Percentiles rank a stretch among this genome's conserved stretches.
Conservation (phyloP, 2,329 filamentous ascomycete species). For the Alternaria tenuissima region DNA sequence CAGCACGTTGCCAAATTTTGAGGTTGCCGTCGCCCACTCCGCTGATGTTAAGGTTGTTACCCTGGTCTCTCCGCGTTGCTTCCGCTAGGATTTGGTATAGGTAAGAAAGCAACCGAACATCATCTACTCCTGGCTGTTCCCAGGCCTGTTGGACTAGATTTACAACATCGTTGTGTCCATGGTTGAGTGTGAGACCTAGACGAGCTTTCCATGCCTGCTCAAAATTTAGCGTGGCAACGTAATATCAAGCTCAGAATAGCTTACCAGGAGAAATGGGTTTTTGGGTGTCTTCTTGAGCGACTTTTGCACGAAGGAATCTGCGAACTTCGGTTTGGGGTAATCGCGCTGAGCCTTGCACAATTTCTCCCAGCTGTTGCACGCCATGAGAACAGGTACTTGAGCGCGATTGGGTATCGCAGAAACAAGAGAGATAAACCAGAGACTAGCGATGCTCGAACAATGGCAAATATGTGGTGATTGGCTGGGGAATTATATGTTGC, state of each 20-base stretch:
- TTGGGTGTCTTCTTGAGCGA: slow-evolving; percentile 47
- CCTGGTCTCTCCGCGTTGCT: slow-evolving; percentile 18
- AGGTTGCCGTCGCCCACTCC: slow-evolving; percentile 32
- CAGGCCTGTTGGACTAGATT: slow-evolving; percentile 27
- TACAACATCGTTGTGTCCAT: slow-evolving; percentile 17
- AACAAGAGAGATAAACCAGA: background rate
- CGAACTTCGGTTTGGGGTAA: slow-evolving; percentile 47
- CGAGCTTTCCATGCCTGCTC: slow-evolving; percentile 46
- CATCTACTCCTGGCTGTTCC: slow-evolving; percentile 34
- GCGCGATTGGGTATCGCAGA: background rate
- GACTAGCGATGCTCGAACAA: slow-evolving; percentile 7
- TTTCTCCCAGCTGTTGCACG: slow-evolving; percentile 47
- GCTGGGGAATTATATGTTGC: slow-evolving; percentile 9
- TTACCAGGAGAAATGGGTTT: slow-evolving; percentile 48
- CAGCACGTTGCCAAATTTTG: slow-evolving; percentile 41
- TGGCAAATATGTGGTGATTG: slow-evolving; percentile 13
- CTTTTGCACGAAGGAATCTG: slow-evolving; percentile 42
- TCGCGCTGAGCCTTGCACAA: slow-evolving; percentile 43
- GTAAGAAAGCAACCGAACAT: slow-evolving; percentile 38
- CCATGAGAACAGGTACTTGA: slow-evolving; percentile 31
- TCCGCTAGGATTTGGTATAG: slow-evolving; percentile 37
- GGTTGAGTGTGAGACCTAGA: slow-evolving; percentile 29
- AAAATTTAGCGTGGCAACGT: slow-evolving; percentile 7
- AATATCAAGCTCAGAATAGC: background rate
- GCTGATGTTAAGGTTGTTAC: slow-evolving; percentile 7